Base-by-base conservation (phyloP, 768 basidiomycete genomes). In the Boletus barrowsii region DNA sequence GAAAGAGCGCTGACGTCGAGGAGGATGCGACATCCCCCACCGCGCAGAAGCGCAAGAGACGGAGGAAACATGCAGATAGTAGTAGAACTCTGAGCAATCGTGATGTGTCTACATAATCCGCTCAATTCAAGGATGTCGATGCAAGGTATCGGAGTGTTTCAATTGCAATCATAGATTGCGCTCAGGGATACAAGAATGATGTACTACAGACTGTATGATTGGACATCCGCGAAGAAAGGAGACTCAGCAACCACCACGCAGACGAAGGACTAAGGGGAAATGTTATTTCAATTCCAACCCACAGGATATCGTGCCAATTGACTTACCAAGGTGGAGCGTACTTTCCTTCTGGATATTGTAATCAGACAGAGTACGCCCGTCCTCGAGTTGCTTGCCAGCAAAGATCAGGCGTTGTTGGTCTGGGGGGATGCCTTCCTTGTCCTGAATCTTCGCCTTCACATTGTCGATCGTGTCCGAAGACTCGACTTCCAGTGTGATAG, bases 401-500 rank as follows among this genome's bases (percentile, higher is more conserved):
- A 88, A 88, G 64, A 89, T 89, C n/a, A 88, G 75, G 36, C 87
- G 81, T 63, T 89, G 87, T 63, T 87, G 87, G 60, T 87, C 87
- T 20, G 87, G 87, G 15, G 86, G 87, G 45, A 89, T 88, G 41
- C 87, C 87, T 58, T 88, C 86, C 77, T 88, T 88, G 72, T 88
- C 86, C 71, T 88, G 86, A 54, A 88, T 88, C 75, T 87, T 87
- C 18, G 81, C 76, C 74, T 87, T 88, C 36, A 88, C 86, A 55
- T 87, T 86, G 73, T 87, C 86, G 60, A 88, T 87, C 20, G 86
- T 87, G 69, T 87, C 85, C 0, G 83, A 84, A 0, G 85, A 86
- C 70, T 88, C 86, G 24, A 88, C 87, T 66, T 88, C 87, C 35
- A 88, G 62, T 0, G 86, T 88, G 65, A 88, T 86, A 45, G 88